phyloP scores from a whole-genome alignment of 768 basidiomycete genomes.

The Crassisporium funariophilum region DNA sequence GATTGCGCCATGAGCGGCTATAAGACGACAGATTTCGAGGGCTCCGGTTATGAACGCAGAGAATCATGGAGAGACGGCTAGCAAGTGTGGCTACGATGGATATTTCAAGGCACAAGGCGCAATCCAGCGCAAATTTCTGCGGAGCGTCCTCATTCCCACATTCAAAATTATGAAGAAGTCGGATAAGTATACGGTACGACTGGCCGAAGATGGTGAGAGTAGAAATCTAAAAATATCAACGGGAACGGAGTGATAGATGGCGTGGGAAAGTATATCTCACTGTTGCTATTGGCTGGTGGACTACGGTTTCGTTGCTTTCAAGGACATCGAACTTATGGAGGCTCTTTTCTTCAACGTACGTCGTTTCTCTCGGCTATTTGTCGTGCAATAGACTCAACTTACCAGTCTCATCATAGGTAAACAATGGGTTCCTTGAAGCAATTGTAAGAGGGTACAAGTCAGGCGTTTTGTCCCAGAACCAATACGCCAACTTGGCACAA shows the following conservation, averaged over 20 bases:
- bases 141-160: no score
- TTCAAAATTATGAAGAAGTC: no score
- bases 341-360: slow-evolving; percentile 86
- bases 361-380: slow-evolving; percentile 4
- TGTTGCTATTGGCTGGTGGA: neutral
- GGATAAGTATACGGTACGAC: no score
- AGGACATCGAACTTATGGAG: slow-evolving; percentile 58
- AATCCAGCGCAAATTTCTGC: no score
- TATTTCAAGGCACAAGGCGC: no score
- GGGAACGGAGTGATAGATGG: no score
- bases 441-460: slow-evolving; percentile 92
- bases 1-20: slow-evolving; percentile 22
- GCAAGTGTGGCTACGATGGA: no score
- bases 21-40: neutral
- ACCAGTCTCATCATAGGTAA: slow-evolving; percentile 48
- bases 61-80: slow-evolving; percentile 1
- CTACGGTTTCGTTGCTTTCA: slow-evolving; percentile 3
- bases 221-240: neutral
- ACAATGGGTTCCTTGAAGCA: slow-evolving; percentile 76
- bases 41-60: no score
- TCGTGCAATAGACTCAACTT: slow-evolving; percentile 23
- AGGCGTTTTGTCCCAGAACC: slow-evolving; percentile 84
- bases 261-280: slow-evolving; percentile 1
- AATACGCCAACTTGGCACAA: slow-evolving; percentile 93
- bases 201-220: neutral